Evolutionary conservation across 495 filamentous ascomycete genomes (phyloP).

Genomic region (Aspergillus diversus): DNA sequence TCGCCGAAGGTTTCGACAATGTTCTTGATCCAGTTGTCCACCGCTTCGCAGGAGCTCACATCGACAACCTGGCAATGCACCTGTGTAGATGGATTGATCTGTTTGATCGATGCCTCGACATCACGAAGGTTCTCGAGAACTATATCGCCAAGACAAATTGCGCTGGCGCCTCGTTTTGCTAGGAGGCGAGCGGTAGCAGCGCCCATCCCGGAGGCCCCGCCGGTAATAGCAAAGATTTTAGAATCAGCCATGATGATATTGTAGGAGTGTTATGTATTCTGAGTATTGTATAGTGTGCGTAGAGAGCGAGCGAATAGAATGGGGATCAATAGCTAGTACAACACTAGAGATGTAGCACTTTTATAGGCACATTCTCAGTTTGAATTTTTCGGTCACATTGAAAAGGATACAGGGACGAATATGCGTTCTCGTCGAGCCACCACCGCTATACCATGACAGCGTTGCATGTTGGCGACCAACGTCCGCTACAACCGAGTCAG

Average conservation of each 20-base stretch:
- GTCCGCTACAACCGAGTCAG: too few species aligned
- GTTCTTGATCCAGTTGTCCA: constrained; percentile 5
- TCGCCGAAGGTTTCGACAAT: constrained; percentile 7
- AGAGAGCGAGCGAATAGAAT: too few species aligned
- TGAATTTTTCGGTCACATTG: too few species aligned
- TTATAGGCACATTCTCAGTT: too few species aligned
- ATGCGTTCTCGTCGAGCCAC: too few species aligned
- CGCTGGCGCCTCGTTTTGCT: not conserved
- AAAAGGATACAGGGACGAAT: too few species aligned
- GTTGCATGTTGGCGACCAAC: too few species aligned
- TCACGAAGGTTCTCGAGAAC: not conserved
- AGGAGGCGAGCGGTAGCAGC: constrained; percentile 13
- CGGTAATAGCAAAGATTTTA: constrained; percentile 16
- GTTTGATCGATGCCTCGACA: not conserved
- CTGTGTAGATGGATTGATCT: constrained; percentile 15
- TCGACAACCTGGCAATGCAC: constrained; percentile 8
- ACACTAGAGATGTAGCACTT: too few species aligned
- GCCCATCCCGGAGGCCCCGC: constrained; percentile 20
- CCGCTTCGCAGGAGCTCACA: constrained; percentile 6
- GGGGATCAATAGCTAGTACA: too few species aligned
- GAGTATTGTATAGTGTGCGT: too few species aligned
- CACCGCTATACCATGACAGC: too few species aligned
- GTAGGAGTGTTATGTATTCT: too few species aligned
- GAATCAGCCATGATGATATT: not conserved
- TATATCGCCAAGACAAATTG: constrained; percentile 7